Conservation (phyloP, 768 basidiomycete genomes). For the Sarcodon aspratus region DNA sequence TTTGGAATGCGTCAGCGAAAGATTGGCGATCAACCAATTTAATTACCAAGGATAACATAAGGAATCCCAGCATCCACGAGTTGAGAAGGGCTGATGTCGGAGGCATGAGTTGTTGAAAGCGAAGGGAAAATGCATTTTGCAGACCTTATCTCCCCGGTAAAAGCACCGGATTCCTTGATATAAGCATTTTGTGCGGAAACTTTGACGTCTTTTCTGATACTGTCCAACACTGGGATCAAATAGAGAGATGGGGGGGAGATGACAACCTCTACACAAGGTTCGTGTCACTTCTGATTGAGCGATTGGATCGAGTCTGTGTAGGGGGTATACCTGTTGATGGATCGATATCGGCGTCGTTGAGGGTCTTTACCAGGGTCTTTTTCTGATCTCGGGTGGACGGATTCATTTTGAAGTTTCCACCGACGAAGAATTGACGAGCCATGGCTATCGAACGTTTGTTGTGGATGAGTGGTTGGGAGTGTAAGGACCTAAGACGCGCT, state of each 20-base stretch:
- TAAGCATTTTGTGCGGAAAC: slow-evolving; percentile 91
- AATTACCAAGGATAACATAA: slow-evolving; percentile 82
- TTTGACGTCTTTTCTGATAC: slow-evolving; percentile 54
- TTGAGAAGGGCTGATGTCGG: slow-evolving; percentile 53
- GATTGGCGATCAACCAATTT: neutral
- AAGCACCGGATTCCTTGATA: slow-evolving; percentile 66
- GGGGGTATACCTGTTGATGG: slow-evolving; percentile 51
- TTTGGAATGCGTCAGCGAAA: slow-evolving; percentile 2
- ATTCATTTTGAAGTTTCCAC: slow-evolving; percentile 99
- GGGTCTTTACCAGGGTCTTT: slow-evolving; percentile 46
- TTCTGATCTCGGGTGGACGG: slow-evolving; percentile 56
- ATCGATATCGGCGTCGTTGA: slow-evolving; percentile 79
- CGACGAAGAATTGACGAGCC: slow-evolving; percentile 87
- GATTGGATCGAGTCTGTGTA: neutral
- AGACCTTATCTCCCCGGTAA: slow-evolving; percentile 93
- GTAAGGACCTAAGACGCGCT: too few species aligned
- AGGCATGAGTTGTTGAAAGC: neutral
- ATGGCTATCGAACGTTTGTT: slow-evolving; percentile 19
- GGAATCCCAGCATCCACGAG: slow-evolving; percentile 79
- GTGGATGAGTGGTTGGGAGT: too few species aligned
- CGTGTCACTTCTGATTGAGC: slow-evolving; percentile 1
- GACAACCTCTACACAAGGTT: slow-evolving; percentile 62
- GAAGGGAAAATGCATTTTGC: slow-evolving; percentile 3
- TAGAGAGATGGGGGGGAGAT: slow-evolving; percentile 88
- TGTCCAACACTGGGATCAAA: slow-evolving; percentile 58